These are phyloP conservation scores for Fallopia convolvulus DNA, from an alignment of 148 eudicot genomes.

Conservation along the genomic window DNA sequence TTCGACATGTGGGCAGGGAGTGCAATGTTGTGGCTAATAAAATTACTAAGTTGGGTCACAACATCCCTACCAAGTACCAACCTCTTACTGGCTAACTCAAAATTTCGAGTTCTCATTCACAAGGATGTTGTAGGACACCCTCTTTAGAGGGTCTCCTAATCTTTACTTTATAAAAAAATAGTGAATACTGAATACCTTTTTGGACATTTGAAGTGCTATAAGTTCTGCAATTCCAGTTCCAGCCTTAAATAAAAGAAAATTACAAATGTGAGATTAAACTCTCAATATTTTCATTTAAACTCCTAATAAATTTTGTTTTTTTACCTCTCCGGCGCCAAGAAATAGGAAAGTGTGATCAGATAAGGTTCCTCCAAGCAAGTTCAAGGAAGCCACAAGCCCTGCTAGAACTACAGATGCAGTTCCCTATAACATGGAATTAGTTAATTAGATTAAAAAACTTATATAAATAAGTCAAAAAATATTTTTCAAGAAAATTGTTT, in stretches of 20 bases:
- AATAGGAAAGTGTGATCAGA: slow-evolving; percentile 78
- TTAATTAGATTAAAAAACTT: slow-evolving; percentile 15
- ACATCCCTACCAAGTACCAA: too few species aligned
- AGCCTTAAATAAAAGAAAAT: slow-evolving; percentile 12
- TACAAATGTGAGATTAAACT: not conserved
- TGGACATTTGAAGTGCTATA: slow-evolving; percentile 90
- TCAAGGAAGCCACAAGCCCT: slow-evolving; percentile 72
- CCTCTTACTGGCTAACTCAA: too few species aligned
- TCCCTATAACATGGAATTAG: slow-evolving; percentile 40
- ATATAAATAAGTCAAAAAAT: slow-evolving; percentile 1
- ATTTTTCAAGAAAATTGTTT: not conserved
- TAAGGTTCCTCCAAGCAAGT: slow-evolving; percentile 66
- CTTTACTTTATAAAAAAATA: not conserved
- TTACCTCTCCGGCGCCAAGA: slow-evolving; percentile 98
- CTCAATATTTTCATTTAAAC: not conserved
- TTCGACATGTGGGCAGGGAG: too few species aligned
- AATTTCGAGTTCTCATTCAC: slow-evolving; percentile 2
- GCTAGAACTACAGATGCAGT: slow-evolving; percentile 96
- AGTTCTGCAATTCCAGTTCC: slow-evolving; percentile 32
- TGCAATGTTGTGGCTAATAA: too few species aligned
- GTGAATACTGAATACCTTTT: slow-evolving; percentile 52
- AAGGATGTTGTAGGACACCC: too few species aligned
- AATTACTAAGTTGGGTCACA: too few species aligned
- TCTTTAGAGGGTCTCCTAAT: not conserved
- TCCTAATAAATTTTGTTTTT: not conserved